Evolutionary conservation across 163 green algal species (phyloP).

Genomic region (Prototheca cutis): DNA sequence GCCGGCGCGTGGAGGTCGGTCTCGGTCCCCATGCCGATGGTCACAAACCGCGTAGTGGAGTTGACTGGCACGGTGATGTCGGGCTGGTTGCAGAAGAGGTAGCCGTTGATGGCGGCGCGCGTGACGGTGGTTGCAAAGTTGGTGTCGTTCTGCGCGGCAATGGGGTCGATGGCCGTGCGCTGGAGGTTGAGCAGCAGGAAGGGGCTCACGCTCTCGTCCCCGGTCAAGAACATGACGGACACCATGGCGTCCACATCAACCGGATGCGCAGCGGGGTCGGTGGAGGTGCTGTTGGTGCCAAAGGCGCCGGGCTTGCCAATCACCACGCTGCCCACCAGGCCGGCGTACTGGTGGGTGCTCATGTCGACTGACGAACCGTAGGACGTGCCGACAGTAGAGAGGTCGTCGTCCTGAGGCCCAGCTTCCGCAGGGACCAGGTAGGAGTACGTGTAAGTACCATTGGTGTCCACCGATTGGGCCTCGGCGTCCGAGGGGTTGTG

Average conservation of each 20-base stretch:
- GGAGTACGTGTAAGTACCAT: constrained; percentile 19
- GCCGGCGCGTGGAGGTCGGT: constrained; percentile 61
- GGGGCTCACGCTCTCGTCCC: constrained; percentile 16
- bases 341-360: constrained; percentile 23
- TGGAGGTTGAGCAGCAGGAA: constrained; percentile 16
- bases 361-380: constrained; percentile 32
- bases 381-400: constrained; percentile 22
- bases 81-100: constrained; percentile 62
- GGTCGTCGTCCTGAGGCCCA: constrained; percentile 20
- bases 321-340: constrained; percentile 29
- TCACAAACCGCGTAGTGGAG: constrained; percentile 51
- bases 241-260: constrained; percentile 29
- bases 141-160: neutral
- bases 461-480: constrained; percentile 7
- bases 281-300: neutral
- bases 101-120: constrained; percentile 58
- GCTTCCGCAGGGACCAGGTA: constrained; percentile 3
- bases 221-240: constrained; percentile 34
- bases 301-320: constrained; percentile 16
- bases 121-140: constrained; percentile 33
- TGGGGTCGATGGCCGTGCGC: constrained; percentile 3
- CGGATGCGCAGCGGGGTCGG: constrained; percentile 5
- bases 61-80: constrained; percentile 28
- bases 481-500: neutral
- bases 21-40: constrained; percentile 49